A percentile compares a stretch with the other conserved stretches of the same genome.
Conservation (phyloP, 2,329 filamentous ascomycete genomes). For the Ascochyta koolunga region DNA sequence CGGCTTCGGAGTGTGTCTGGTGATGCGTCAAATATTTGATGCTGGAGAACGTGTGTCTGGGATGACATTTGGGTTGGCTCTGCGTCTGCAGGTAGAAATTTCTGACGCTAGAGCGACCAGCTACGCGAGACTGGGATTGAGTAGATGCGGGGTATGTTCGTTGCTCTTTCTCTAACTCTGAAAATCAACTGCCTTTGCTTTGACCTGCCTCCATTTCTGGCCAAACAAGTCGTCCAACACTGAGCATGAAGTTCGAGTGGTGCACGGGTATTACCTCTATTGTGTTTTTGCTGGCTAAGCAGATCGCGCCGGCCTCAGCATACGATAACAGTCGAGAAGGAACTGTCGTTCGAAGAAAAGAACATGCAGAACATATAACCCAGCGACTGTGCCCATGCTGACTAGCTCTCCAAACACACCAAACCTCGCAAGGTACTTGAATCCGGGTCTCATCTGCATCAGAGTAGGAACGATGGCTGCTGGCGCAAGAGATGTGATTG, state of each 20-base stretch:
- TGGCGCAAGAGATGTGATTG: slow-evolving; percentile 42
- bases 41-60: slow-evolving; percentile 16
- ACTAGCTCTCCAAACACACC: slow-evolving; percentile 52
- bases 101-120: slow-evolving; percentile 21
- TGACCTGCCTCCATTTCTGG: neutral
- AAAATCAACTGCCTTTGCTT: neutral
- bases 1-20: slow-evolving; percentile 21
- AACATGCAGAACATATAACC: slow-evolving; percentile 43
- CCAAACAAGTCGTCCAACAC: no score
- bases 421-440: slow-evolving; percentile 37
- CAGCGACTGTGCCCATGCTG: slow-evolving; percentile 46
- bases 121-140: slow-evolving; percentile 14
- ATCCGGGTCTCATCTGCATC: slow-evolving; percentile 39
- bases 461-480: slow-evolving; percentile 47
- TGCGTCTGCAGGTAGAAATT: slow-evolving; percentile 22
- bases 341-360: slow-evolving; percentile 42
- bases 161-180: neutral
- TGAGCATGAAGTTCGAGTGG: no score
- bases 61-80: slow-evolving; percentile 25
- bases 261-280: neutral
- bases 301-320: slow-evolving; percentile 31
- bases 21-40: slow-evolving; percentile 27
- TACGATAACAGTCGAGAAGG: slow-evolving; percentile 42
- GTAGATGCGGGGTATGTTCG: slow-evolving; percentile 5
- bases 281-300: neutral